These are phyloP conservation scores for Gloeophyllum trabeum DNA, from an alignment of 768 basidiomycete species.

Conservation along the genomic window DNA sequence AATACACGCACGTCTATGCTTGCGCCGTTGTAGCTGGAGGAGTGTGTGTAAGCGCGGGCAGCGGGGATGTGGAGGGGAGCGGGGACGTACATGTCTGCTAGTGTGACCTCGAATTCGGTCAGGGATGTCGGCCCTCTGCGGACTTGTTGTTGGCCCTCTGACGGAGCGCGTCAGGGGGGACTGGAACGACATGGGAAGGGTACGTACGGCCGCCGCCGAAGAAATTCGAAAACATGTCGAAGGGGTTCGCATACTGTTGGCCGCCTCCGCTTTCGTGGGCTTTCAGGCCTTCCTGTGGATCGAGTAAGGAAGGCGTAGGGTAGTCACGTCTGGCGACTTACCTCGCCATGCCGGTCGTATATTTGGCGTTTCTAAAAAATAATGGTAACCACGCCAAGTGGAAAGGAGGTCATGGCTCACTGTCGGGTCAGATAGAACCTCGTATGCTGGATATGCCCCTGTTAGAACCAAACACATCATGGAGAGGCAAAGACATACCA, in stretches of 20 bases:
- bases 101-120: slow-evolving; percentile 75
- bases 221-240: slow-evolving; percentile 90
- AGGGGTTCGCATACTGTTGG: slow-evolving; percentile 66
- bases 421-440: slow-evolving; percentile 80
- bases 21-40: slow-evolving; percentile 65
- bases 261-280: slow-evolving; percentile 89
- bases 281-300: slow-evolving; percentile 71
- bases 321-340: slow-evolving; percentile 13
- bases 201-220: slow-evolving; percentile 74
- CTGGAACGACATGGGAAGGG: slow-evolving; percentile 1
- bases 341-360: slow-evolving; percentile 91
- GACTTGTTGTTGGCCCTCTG: slow-evolving; percentile 48
- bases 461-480: background rate
- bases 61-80: background rate
- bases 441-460: slow-evolving; percentile 53
- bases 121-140: slow-evolving; percentile 68
- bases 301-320: background rate
- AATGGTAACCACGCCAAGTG: slow-evolving; percentile 4
- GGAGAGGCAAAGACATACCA: slow-evolving; percentile 35
- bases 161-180: background rate
- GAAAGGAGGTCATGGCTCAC: slow-evolving; percentile 27
- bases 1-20: slow-evolving; percentile 64
- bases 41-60: slow-evolving; percentile 6
- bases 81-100: slow-evolving; percentile 69
- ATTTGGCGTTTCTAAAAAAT: slow-evolving; percentile 71